Evolutionary conservation across 164 flowering plant species (phyloP).

Genomic region (Akebia trifoliata): DNA sequence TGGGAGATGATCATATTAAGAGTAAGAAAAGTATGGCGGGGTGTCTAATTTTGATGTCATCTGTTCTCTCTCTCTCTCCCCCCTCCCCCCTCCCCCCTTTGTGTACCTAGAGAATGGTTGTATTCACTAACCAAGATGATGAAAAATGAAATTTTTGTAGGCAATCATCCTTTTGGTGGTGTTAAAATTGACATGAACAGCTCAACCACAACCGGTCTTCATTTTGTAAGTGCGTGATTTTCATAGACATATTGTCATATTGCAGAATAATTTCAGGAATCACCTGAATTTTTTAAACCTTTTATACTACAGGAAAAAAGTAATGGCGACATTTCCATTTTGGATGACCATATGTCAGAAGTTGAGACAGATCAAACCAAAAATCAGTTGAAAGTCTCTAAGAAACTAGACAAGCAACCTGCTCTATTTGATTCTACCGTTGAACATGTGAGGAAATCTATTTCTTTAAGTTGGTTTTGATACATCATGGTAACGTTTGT

Average conservation of each 20-base stretch:
- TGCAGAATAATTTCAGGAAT: constrained; percentile 14
- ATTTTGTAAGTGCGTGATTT: constrained; percentile 81
- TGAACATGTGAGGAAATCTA: constrained; percentile 47
- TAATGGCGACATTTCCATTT: constrained; percentile 40
- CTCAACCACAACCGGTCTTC: constrained; percentile 32
- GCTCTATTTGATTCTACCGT: constrained; percentile 48
- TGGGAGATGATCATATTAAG: constrained; percentile 17
- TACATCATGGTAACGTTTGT: background rate
- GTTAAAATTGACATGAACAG: constrained; percentile 15
- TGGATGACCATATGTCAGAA: constrained; percentile 26
- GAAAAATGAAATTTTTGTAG: constrained; percentile 25
- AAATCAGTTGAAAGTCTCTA: constrained; percentile 19
- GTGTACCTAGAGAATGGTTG: background rate
- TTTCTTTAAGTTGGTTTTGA: background rate
- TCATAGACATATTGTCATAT: constrained; percentile 13
- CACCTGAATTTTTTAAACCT: constrained; percentile 22
- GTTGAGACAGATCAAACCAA: constrained; percentile 19
- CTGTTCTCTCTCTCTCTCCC: background rate
- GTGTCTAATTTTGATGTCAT: constrained; percentile 11
- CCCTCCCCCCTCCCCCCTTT: too few relatives aligned
- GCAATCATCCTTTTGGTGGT: constrained; percentile 18
- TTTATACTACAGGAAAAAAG: constrained; percentile 45
- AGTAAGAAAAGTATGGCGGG: constrained; percentile 16
- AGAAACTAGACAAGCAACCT: constrained; percentile 23
- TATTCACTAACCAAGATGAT: constrained; percentile 7